These are phyloP conservation scores for Colletotrichum sansevieriae DNA, from an alignment of 2,329 filamentous ascomycete genomes.

Conservation along the genomic window DNA sequence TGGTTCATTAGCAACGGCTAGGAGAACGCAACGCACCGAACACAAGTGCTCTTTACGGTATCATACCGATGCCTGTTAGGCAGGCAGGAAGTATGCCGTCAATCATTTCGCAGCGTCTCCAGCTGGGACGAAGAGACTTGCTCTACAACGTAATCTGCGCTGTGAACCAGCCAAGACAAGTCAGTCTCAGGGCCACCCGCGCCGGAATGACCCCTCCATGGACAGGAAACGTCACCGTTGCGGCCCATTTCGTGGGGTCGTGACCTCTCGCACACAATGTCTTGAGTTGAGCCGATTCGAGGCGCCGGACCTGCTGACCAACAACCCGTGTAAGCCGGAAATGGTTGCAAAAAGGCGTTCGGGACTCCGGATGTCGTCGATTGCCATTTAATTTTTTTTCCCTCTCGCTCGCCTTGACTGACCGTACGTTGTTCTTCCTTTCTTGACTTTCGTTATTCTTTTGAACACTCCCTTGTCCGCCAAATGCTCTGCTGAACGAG, in stretches of 20 bases:
- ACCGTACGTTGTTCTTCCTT: not conserved
- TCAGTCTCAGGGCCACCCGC: slow-evolving; percentile 21
- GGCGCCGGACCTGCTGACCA: slow-evolving; percentile 35
- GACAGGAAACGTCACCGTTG: slow-evolving; percentile 26
- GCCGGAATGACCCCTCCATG: slow-evolving; percentile 35
- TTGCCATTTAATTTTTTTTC: not conserved
- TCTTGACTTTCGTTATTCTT: not conserved
- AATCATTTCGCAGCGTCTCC: not conserved
- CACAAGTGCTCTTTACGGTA: slow-evolving; percentile 9
- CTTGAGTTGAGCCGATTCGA: slow-evolving; percentile 29
- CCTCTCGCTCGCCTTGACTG: not conserved
- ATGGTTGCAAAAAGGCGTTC: not conserved
- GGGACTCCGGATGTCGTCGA: not conserved
- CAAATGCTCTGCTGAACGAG: not conserved
- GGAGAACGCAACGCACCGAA: not conserved
- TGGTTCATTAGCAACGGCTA: not conserved
- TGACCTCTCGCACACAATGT: slow-evolving; percentile 35
- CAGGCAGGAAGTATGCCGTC: slow-evolving; percentile 18
- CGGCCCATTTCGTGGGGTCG: slow-evolving; percentile 35
- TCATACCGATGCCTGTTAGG: slow-evolving; percentile 36
- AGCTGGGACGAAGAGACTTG: not conserved
- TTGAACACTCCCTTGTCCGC: not conserved
- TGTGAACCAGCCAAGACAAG: slow-evolving; percentile 7
- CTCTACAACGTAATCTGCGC: slow-evolving; percentile 9
- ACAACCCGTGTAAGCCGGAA: slow-evolving; percentile 10